Evolutionary conservation across 1,284 basidiomycete genomes (phyloP).

Genomic region (Austroboletus novae-zelandiae): DNA sequence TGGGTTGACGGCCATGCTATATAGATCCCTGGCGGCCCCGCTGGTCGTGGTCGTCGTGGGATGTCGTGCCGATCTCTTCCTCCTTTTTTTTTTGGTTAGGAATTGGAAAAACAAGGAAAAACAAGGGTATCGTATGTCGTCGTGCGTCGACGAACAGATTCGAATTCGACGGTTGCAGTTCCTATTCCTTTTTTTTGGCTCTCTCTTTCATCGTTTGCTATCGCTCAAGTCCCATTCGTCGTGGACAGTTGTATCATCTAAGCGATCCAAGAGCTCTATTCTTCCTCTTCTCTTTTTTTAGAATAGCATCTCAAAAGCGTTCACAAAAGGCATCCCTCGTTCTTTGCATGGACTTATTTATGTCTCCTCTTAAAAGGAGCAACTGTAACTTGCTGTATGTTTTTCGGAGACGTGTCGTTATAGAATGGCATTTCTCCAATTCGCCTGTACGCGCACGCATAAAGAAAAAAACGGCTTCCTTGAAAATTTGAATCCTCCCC

Average conservation of each 20-base stretch:
- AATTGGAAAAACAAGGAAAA: background rate
- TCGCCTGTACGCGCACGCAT: no score
- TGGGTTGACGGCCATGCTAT: conserved; percentile 19
- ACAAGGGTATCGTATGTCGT: background rate
- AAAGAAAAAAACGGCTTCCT: no score
- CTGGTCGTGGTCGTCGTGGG: conserved; percentile 22
- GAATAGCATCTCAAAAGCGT: conserved; percentile 4
- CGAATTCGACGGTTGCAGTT: background rate
- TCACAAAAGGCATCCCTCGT: background rate
- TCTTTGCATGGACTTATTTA: conserved; percentile 25
- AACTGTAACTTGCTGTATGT: background rate
- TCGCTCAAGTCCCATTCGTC: background rate
- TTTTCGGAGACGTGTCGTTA: no score
- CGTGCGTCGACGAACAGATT: background rate
- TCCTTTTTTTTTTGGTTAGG: background rate
- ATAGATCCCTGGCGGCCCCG: conserved; percentile 9
- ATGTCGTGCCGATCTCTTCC: background rate
- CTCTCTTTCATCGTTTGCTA: background rate
- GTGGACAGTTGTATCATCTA: conserved; percentile 11
- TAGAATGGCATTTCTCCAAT: no score
- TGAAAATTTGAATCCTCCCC: no score
- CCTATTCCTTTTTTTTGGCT: background rate
- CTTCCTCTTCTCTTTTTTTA: background rate
- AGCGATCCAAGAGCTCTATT: conserved; percentile 4
- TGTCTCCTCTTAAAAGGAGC: background rate